Conservation (phyloP, 208 protist genomes). For the Wallacemonas sp. region DNA sequence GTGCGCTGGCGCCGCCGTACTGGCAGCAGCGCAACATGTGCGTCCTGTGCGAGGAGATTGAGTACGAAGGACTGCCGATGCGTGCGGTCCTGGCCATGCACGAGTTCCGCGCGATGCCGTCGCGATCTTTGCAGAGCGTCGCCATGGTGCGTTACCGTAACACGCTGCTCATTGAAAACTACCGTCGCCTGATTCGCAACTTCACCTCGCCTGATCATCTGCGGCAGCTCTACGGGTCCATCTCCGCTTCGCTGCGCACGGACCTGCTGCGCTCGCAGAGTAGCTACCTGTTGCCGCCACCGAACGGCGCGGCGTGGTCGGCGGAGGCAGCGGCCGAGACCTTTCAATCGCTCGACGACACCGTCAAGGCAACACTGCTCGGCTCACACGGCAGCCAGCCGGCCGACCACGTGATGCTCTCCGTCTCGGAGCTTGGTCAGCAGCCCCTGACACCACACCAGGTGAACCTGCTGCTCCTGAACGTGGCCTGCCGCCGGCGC, state of each 20-base stretch:
- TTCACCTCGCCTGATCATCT: constrained; percentile 36
- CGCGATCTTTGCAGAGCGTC: constrained; percentile 18
- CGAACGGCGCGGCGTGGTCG: background rate
- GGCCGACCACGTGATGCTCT: constrained; percentile 22
- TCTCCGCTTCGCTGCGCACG: constrained; percentile 40
- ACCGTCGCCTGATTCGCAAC: constrained; percentile 64
- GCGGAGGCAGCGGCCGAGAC: too few relatives aligned
- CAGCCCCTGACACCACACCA: constrained; percentile 38
- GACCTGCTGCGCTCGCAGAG: constrained; percentile 31
- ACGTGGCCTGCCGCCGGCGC: constrained; percentile 61
- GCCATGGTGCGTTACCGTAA: constrained; percentile 41
- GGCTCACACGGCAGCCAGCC: background rate
- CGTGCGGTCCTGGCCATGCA: constrained; percentile 53
- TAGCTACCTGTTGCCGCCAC: background rate
- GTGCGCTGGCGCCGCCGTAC: constrained; percentile 60
- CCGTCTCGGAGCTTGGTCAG: constrained; percentile 37
- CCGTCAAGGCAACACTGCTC: too few relatives aligned
- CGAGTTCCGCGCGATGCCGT: constrained; percentile 42
- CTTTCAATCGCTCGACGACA: too few relatives aligned
- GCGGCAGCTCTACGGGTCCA: constrained; percentile 39
- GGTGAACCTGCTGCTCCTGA: constrained; percentile 69
- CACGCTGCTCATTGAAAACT: constrained; percentile 62
- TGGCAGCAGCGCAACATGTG: constrained; percentile 84
- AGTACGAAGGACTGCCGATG: constrained; percentile 66
- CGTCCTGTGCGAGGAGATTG: constrained; percentile 67